A percentile compares a stretch with the other conserved stretches of the same genome.
Conservation (phyloP, 2,329 filamentous ascomycete species). For the Ascochyta rabiei region DNA sequence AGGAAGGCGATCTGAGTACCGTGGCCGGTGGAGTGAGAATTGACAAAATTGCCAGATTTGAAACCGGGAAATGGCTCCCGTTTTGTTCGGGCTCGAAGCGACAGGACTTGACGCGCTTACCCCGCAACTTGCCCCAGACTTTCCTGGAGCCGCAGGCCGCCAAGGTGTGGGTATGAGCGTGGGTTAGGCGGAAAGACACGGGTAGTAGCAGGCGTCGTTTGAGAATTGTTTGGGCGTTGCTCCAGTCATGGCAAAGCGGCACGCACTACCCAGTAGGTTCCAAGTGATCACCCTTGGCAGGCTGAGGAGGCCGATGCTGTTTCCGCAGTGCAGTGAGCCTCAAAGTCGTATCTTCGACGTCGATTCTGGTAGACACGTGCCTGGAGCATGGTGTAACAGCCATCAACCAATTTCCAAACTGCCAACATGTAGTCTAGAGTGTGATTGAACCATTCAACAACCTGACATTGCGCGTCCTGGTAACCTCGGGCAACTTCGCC, state of each 20-base stretch:
- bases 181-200: not conserved
- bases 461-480: not conserved
- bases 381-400: too few relatives aligned
- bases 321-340: not conserved
- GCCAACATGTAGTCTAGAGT: not conserved
- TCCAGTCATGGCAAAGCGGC: constrained; percentile 3
- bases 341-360: not conserved
- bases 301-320: not conserved
- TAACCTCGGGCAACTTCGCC: not conserved
- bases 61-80: constrained; percentile 22
- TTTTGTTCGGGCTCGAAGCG: constrained; percentile 16
- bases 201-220: not conserved
- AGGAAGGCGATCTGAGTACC: constrained; percentile 7
- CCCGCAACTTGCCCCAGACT: constrained; percentile 12
- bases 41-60: constrained; percentile 20
- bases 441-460: not conserved
- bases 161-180: not conserved
- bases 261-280: constrained; percentile 4
- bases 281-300: not conserved
- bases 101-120: not conserved
- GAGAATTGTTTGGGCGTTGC: not conserved
- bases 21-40: constrained; percentile 9
- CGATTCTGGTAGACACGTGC: not conserved
- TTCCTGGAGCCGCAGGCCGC: constrained; percentile 5
- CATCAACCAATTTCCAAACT: not conserved